A percentile compares a stretch with the other conserved stretches of the same genome.
phyloP scores from a whole-genome alignment of 208 protist species.

The Balamuthia mandrillaris region DNA sequence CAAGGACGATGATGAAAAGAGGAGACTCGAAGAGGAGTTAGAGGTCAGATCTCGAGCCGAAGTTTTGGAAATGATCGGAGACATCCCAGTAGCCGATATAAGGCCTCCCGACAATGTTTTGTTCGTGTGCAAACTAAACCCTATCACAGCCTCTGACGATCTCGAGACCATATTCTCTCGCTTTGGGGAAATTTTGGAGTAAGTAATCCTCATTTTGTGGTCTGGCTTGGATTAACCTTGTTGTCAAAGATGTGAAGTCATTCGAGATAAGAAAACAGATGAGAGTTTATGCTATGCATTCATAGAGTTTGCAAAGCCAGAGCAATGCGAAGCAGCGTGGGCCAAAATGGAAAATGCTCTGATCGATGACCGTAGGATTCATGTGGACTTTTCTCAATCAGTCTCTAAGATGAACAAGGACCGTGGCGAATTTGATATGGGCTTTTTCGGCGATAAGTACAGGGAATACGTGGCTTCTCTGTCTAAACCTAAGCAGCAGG shows the following conservation, averaged over 20 bases:
- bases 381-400: slow-evolving; percentile 96
- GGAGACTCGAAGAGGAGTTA: background rate
- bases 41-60: slow-evolving; percentile 73
- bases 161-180: slow-evolving; percentile 91
- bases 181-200: slow-evolving; percentile 87
- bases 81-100: slow-evolving; percentile 88
- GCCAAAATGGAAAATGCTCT: slow-evolving; percentile 92
- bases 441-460: slow-evolving; percentile 16
- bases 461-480: background rate
- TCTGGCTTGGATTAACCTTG: background rate
- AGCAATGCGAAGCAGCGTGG: slow-evolving; percentile 65
- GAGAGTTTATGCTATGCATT: slow-evolving; percentile 94
- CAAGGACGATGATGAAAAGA: background rate
- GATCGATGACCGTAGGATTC: slow-evolving; percentile 96
- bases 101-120: slow-evolving; percentile 95
- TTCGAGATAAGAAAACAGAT: slow-evolving; percentile 74
- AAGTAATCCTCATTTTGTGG: background rate
- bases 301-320: slow-evolving; percentile 91
- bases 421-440: background rate
- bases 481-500: background rate
- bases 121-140: slow-evolving; percentile 98
- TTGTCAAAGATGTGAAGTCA: slow-evolving; percentile 69
- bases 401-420: slow-evolving; percentile 78
- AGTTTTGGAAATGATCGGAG: slow-evolving; percentile 90
- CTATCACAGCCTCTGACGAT: slow-evolving; percentile 88